Conservation (phyloP, 805 yeast species). For the Schwanniomyces yamadae region DNA sequence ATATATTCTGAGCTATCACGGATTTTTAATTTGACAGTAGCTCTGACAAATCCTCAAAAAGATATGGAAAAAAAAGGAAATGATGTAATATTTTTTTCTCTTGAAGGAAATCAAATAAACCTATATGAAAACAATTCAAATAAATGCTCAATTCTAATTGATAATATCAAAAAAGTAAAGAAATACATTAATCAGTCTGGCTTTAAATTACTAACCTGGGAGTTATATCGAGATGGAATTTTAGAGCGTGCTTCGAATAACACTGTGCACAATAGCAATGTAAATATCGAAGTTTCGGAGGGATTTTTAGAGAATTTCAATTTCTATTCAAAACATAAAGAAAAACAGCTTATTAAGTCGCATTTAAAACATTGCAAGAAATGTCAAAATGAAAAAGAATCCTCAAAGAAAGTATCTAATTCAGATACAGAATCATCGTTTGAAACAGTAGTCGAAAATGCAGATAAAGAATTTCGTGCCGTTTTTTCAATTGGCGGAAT, state of each 20-base stretch:
- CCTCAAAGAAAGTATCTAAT: slow-evolving; percentile 7
- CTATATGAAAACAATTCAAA: slow-evolving; percentile 17
- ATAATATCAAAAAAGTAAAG: slow-evolving; percentile 22
- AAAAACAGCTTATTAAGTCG: slow-evolving; percentile 16
- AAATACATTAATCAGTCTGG: slow-evolving; percentile 33
- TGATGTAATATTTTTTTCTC: slow-evolving; percentile 14
- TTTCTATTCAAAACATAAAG: slow-evolving; percentile 16
- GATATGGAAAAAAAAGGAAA: slow-evolving; percentile 4
- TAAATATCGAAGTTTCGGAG: slow-evolving; percentile 16
- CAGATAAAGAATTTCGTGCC: slow-evolving; percentile 40
- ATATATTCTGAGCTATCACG: slow-evolving; percentile 28
- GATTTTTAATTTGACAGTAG: slow-evolving; percentile 11
- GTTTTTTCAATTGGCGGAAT: slow-evolving; percentile 50
- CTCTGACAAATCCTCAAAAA: slow-evolving; percentile 9
- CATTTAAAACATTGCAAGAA: slow-evolving; percentile 44
- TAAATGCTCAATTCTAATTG: slow-evolving; percentile 6
- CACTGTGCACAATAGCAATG: slow-evolving; percentile 16
- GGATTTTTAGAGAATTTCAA: slow-evolving; percentile 14
- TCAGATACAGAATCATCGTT: slow-evolving; percentile 16
- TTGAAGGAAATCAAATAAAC: slow-evolving; percentile 25
- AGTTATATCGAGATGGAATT: slow-evolving; percentile 19
- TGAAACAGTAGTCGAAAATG: slow-evolving; percentile 26
- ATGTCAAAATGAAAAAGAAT: slow-evolving; percentile 31
- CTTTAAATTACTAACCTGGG: slow-evolving; percentile 37
- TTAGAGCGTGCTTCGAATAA: slow-evolving; percentile 16